Conservation (phyloP, 208 protist species). For the Leishmania tarentolae region DNA sequence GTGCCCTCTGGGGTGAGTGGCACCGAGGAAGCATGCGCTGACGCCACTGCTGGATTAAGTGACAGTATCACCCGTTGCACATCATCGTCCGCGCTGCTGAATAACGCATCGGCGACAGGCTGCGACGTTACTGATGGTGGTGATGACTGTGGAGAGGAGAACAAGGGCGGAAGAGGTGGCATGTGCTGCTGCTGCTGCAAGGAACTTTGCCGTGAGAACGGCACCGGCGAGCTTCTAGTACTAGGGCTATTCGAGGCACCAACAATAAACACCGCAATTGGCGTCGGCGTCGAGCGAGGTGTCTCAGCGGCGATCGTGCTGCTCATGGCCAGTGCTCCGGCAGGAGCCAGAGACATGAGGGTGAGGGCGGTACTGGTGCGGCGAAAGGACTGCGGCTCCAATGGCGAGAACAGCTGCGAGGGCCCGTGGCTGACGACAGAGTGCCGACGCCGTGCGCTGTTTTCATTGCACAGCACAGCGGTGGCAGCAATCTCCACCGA, state of each 20-base stretch:
- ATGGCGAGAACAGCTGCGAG: slow-evolving; percentile 40
- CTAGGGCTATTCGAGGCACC: not conserved
- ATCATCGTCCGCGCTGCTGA: not conserved
- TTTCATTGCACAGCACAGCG: not conserved
- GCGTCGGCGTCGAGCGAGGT: not conserved
- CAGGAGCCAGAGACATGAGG: slow-evolving; percentile 21
- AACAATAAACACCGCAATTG: not conserved
- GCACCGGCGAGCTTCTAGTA: not conserved
- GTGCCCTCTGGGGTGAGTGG: no score
- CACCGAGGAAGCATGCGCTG: not conserved
- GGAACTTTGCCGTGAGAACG: not conserved
- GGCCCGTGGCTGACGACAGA: slow-evolving; percentile 29
- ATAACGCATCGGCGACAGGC: no score
- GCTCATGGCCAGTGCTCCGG: slow-evolving; percentile 8
- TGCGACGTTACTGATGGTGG: not conserved
- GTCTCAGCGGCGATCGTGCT: slow-evolving; percentile 13
- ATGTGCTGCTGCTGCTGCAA: slow-evolving; percentile 3
- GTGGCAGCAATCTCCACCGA: slow-evolving; percentile 9
- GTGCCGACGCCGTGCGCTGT: slow-evolving; percentile 2
- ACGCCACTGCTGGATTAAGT: not conserved
- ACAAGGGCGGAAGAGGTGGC: not conserved
- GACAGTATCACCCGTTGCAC: not conserved
- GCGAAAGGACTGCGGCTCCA: slow-evolving; percentile 20
- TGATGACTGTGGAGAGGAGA: not conserved
- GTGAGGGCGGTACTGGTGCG: slow-evolving; percentile 29